phyloP scores from a whole-genome alignment of 352 stramenopile genomes.

The Phytophthora hibernalis region DNA sequence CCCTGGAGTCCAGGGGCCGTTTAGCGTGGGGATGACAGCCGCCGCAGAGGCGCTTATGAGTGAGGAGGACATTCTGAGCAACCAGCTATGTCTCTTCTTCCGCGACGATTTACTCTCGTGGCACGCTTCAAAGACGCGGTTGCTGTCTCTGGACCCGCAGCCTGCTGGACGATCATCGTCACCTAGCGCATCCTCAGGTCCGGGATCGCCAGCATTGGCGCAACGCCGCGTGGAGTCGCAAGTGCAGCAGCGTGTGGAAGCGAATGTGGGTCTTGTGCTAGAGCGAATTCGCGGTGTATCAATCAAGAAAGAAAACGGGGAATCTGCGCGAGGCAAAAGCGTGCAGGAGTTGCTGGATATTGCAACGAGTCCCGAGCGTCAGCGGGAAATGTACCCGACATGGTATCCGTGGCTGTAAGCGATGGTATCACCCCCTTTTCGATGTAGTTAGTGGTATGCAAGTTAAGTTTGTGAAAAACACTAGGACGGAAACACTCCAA shows the following conservation, averaged over 20 bases:
- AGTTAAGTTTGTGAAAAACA: slow-evolving; percentile 19
- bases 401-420: slow-evolving; percentile 89
- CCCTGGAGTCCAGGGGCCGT: slow-evolving; percentile 83
- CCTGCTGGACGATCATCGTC: slow-evolving; percentile 28
- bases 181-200: slow-evolving; percentile 24
- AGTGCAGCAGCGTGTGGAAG: slow-evolving; percentile 86
- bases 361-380: slow-evolving; percentile 78
- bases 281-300: slow-evolving; percentile 82
- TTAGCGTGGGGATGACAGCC: slow-evolving; percentile 85
- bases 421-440: neutral
- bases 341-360: slow-evolving; percentile 86
- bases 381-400: slow-evolving; percentile 89
- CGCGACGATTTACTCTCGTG: slow-evolving; percentile 89
- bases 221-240: slow-evolving; percentile 79
- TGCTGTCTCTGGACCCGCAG: slow-evolving; percentile 43
- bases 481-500: slow-evolving; percentile 11
- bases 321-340: slow-evolving; percentile 71
- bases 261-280: slow-evolving; percentile 86
- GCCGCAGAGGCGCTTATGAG: slow-evolving; percentile 84
- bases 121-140: slow-evolving; percentile 87
- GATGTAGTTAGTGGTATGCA: slow-evolving; percentile 26
- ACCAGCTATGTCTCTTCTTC: slow-evolving; percentile 91
- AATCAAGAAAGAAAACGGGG: slow-evolving; percentile 70
- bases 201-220: slow-evolving; percentile 34
- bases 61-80: slow-evolving; percentile 85